A percentile compares a stretch with the other conserved stretches of the same genome.
phyloP scores from a whole-genome alignment of 345 rosid genomes.

The Boechera stricta region DNA sequence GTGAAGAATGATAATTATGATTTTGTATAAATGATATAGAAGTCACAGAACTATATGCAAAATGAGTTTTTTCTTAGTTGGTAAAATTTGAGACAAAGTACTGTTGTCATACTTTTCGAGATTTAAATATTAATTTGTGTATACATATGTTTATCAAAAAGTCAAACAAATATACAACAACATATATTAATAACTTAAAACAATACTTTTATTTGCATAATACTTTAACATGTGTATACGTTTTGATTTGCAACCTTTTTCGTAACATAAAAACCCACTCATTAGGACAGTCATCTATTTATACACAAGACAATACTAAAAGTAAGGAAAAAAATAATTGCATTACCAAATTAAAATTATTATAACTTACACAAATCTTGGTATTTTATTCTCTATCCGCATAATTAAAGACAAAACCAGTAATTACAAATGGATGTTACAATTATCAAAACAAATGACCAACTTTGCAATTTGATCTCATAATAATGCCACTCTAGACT shows the following conservation, averaged over 20 bases:
- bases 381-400: slow-evolving; percentile 12
- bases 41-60: too few relatives aligned
- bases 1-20: too few relatives aligned
- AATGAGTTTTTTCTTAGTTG: background rate
- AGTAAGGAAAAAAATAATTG: background rate
- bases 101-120: background rate
- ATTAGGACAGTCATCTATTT: slow-evolving; percentile 16
- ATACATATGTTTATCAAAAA: background rate
- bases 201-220: background rate
- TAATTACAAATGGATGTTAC: slow-evolving; percentile 38
- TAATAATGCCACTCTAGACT: slow-evolving; percentile 11
- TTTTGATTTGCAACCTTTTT: slow-evolving; percentile 13
- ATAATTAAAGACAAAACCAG: slow-evolving; percentile 6
- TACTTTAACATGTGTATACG: slow-evolving; percentile 7
- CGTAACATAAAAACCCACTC: background rate
- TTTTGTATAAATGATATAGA: too few relatives aligned
- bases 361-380: slow-evolving; percentile 32
- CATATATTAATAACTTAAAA: background rate
- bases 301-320: background rate
- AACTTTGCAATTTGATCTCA: slow-evolving; percentile 21
- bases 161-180: background rate
- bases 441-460: slow-evolving; percentile 27
- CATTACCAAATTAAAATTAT: slow-evolving; percentile 1
- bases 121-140: background rate
- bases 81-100: background rate